Conservation (phyloP, 495 filamentous ascomycete species). For the Hypomontagnella monticulosa region DNA sequence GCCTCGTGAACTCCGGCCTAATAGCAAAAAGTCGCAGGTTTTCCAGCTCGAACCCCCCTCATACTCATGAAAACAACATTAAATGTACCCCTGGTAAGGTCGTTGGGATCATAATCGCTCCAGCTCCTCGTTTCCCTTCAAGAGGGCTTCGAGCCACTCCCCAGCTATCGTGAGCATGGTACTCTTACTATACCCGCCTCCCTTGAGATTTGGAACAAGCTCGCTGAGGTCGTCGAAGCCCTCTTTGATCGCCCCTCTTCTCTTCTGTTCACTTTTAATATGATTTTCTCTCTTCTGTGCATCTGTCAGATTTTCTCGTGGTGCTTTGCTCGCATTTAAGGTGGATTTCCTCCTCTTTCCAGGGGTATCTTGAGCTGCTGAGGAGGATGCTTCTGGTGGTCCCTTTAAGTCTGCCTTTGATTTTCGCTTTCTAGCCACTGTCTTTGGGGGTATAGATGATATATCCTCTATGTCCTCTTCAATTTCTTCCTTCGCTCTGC, state of each 20-base stretch:
- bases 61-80: conserved; percentile 1
- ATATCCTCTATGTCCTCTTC: conserved; percentile 37
- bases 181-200: conserved; percentile 80
- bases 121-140: conserved; percentile 71
- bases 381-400: conserved; percentile 32
- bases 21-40: conserved; percentile 24
- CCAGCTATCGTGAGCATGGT: conserved; percentile 75
- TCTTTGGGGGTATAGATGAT: conserved; percentile 25
- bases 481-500: conserved; percentile 38
- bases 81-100: conserved; percentile 51
- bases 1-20: conserved; percentile 38
- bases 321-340: conserved; percentile 52
- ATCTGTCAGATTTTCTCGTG: conserved; percentile 81
- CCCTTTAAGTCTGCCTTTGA: conserved; percentile 44
- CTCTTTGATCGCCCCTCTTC: conserved; percentile 78
- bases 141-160: conserved; percentile 77
- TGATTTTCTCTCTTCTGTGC: conserved; percentile 89
- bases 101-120: conserved; percentile 40
- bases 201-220: conserved; percentile 75
- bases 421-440: conserved; percentile 49
- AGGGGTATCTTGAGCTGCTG: conserved; percentile 41
- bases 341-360: conserved; percentile 45
- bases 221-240: conserved; percentile 77
- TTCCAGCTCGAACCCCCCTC: background rate
- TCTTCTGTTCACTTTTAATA: conserved; percentile 88